phyloP scores from a whole-genome alignment of 2,329 filamentous ascomycete species.

The Colletotrichum truncatum region DNA sequence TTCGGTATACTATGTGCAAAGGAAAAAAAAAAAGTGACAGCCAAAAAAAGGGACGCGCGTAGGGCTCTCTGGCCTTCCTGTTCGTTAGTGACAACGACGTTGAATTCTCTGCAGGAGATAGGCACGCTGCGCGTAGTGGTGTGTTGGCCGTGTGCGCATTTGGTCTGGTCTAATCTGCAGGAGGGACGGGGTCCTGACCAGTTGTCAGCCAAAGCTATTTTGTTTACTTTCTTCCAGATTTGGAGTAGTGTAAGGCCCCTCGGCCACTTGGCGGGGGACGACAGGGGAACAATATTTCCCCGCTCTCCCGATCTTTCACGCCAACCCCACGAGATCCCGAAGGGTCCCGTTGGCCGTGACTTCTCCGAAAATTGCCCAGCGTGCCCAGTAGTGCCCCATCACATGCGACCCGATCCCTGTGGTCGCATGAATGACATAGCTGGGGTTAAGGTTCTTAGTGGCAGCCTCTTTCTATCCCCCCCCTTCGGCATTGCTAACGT shows the following conservation, averaged over 20 bases:
- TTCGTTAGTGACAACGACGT: slow-evolving; percentile 7
- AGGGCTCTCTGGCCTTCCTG: slow-evolving; percentile 12
- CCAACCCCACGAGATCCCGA: slow-evolving; percentile 22
- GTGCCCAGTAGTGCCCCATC: not conserved
- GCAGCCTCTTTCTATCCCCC: slow-evolving; percentile 3
- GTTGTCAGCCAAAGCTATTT: slow-evolving; percentile 16
- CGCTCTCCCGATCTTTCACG: slow-evolving; percentile 10
- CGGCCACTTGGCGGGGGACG: not conserved
- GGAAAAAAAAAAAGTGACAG: not conserved
- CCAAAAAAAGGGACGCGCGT: not conserved
- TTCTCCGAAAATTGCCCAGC: not conserved
- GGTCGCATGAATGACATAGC: slow-evolving; percentile 30
- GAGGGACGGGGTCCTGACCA: slow-evolving; percentile 4
- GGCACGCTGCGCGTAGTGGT: slow-evolving; percentile 19
- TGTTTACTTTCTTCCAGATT: slow-evolving; percentile 27
- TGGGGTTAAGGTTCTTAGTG: slow-evolving; percentile 31
- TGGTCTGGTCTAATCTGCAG: not conserved
- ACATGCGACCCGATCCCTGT: slow-evolving; percentile 28
- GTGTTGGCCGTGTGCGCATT: slow-evolving; percentile 8
- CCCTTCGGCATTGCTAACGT: slow-evolving; percentile 30
- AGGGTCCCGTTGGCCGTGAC: not conserved
- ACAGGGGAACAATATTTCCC: slow-evolving; percentile 28
- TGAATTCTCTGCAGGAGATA: slow-evolving; percentile 23
- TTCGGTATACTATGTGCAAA: slow-evolving; percentile 6
- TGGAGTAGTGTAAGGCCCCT: slow-evolving; percentile 1